Percentiles rank a stretch among this genome's conserved stretches.
Evolutionary conservation across 768 basidiomycete species (phyloP).

Genomic region (Neoboletus magnificus): DNA sequence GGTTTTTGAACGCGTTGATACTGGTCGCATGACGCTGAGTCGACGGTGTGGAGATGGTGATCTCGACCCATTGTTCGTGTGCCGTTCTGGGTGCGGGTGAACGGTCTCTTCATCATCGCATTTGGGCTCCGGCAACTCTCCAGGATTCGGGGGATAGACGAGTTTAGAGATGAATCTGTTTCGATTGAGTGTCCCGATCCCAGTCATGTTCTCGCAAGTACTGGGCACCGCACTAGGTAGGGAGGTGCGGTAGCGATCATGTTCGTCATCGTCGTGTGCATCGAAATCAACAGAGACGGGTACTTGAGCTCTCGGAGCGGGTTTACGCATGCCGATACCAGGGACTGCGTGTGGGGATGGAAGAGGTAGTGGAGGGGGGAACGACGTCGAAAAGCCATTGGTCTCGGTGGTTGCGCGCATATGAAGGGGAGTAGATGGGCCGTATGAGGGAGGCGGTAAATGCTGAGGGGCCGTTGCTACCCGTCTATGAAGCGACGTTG

Average conservation of each 20-base stretch:
- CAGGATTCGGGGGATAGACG: constrained; percentile 7
- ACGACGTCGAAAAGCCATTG: constrained; percentile 19
- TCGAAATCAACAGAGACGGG: constrained; percentile 55
- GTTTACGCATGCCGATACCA: constrained; percentile 53
- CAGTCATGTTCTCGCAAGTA: constrained; percentile 61
- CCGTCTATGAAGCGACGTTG: constrained; percentile 30
- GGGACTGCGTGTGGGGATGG: constrained; percentile 25
- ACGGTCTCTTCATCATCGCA: constrained; percentile 17
- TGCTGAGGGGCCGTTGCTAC: constrained; percentile 32
- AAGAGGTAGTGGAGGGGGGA: constrained; percentile 15
- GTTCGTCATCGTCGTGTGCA: constrained; percentile 33
- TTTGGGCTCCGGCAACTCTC: constrained; percentile 9
- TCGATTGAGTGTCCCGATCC: constrained; percentile 46
- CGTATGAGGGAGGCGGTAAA: constrained; percentile 10
- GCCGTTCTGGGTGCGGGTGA: constrained; percentile 17
- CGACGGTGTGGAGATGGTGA: constrained; percentile 26
- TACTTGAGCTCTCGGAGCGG: constrained; percentile 59
- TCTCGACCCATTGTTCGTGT: constrained; percentile 13
- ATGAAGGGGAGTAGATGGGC: constrained; percentile 27
- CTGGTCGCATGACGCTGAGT: constrained; percentile 30
- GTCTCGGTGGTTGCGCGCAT: constrained; percentile 35
- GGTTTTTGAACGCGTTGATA: constrained; percentile 38
- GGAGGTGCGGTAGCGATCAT: constrained; percentile 37
- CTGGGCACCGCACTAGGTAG: constrained; percentile 54
- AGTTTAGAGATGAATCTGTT: constrained; percentile 24